Evolutionary conservation across 1,139 yeast species (phyloP).

Genomic region (Candida mesenterica): DNA sequence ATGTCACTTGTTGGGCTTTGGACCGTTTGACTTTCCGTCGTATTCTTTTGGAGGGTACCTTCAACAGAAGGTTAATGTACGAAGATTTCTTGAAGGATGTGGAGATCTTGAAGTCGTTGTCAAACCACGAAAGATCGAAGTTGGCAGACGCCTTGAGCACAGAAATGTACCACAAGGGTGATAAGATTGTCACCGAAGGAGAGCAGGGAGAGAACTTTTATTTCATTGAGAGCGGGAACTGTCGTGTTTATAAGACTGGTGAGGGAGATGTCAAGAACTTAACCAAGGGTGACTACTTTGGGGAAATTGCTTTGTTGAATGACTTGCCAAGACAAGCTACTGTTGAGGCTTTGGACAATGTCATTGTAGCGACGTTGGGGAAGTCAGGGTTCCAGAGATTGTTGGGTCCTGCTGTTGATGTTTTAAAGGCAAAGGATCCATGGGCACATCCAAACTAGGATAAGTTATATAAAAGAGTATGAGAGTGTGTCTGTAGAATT

Average conservation of each 20-base stretch:
- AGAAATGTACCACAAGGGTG: conserved; percentile 68
- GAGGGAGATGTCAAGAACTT: conserved; percentile 63
- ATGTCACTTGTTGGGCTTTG: conserved; percentile 76
- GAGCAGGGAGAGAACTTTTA: conserved; percentile 91
- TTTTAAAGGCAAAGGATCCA: conserved; percentile 80
- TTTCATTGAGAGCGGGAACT: conserved; percentile 83
- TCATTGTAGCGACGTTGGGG: conserved; percentile 87
- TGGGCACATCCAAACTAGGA: conserved; percentile 28
- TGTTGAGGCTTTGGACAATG: conserved; percentile 70
- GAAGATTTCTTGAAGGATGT: conserved; percentile 88
- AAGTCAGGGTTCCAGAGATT: conserved; percentile 92
- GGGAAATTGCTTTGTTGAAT: conserved; percentile 89
- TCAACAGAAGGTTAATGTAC: conserved; percentile 85
- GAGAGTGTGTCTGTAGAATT: neutral
- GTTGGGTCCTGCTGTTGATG: conserved; percentile 88
- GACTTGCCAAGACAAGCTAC: conserved; percentile 96
- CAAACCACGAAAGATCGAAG: conserved; percentile 84
- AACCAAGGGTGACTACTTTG: conserved; percentile 88
- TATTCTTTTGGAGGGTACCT: conserved; percentile 85
- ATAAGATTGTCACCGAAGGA: conserved; percentile 80
- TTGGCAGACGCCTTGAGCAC: conserved; percentile 93
- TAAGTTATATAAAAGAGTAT: neutral
- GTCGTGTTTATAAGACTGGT: conserved; percentile 59
- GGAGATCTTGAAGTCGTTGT: conserved; percentile 68
- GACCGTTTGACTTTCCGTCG: conserved; percentile 93